Evolutionary conservation across 2,329 filamentous ascomycete species (phyloP).

Genomic region (Aspergillus sergii): DNA sequence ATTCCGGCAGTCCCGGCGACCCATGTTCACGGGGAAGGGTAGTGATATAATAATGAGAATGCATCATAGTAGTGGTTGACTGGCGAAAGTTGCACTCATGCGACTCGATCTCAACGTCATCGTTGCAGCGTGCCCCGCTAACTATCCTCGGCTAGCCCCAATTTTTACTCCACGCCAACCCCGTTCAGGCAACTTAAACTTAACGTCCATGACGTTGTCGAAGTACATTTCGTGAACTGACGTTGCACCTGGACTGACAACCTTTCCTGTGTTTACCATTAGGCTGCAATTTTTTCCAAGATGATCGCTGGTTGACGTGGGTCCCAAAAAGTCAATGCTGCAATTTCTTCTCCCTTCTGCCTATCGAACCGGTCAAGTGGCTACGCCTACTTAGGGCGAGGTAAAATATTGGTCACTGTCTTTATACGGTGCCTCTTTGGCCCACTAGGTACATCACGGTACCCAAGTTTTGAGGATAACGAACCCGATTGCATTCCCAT

Average conservation of each 20-base stretch:
- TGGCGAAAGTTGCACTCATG: slow-evolving; percentile 4
- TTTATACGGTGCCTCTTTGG: neutral
- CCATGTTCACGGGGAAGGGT: slow-evolving; percentile 10
- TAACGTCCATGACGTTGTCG: slow-evolving; percentile 35
- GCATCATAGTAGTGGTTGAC: slow-evolving; percentile 17
- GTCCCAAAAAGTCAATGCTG: slow-evolving; percentile 15
- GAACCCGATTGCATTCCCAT: neutral
- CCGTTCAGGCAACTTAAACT: slow-evolving; percentile 17
- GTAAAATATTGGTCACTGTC: neutral
- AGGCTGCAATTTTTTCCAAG: slow-evolving; percentile 2
- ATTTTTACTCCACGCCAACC: slow-evolving; percentile 21
- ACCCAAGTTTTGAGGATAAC: neutral
- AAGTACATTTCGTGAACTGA: slow-evolving; percentile 16
- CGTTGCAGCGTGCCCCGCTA: slow-evolving; percentile 27
- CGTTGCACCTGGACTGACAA: slow-evolving; percentile 31
- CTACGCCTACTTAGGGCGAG: neutral
- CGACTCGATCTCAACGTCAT: slow-evolving; percentile 37
- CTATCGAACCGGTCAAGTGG: neutral
- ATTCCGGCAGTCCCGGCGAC: slow-evolving; percentile 26
- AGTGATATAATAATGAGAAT: slow-evolving; percentile 32
- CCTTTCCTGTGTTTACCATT: neutral
- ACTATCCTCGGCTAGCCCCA: slow-evolving; percentile 25
- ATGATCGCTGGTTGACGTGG: neutral
- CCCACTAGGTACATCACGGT: neutral
- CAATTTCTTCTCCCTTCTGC: slow-evolving; percentile 6